Evolutionary conservation across 2,329 filamentous ascomycete species (phyloP), one percentile per base, ranked within the genome.

Genomic region (Eutypella sp.): DNA sequence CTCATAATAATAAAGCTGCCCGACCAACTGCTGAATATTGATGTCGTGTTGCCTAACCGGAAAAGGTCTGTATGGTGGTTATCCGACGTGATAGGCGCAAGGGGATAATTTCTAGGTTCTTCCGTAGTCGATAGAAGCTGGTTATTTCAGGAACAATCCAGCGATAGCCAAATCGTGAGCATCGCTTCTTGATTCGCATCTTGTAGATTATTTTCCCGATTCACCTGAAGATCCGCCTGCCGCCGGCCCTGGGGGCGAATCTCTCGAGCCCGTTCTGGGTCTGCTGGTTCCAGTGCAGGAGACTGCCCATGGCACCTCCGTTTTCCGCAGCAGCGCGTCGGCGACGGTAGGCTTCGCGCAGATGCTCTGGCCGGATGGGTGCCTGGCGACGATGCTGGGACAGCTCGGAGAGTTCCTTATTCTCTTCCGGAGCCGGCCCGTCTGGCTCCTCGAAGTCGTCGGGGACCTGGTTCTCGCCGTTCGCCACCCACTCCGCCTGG

Each of bases 351-450:
- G 87, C 85, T 63, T 91, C 87, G 18, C 85, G 73, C 39, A 92
- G 64, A 64, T 91, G 87, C 49, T 89, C 87, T 0, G 87, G 85
- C 22, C 84, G 77, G 40, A 92, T 61, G 1, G 87, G 85, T 0
- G 75, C 79, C 31, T 74, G 70, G 34, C 67, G 64, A 4, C 60
- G 62, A 39, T 69, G 62, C 33, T 64, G 60, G 6, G 67, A 61
- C 18, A 63, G 51, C 46, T 57, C 68, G 52, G 57, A 65, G 38
- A 51, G 54, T 2, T 58, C 56, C 45, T 68, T 60, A 11, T 68
- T 58, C 31, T 68, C 63, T 41, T 65, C n/a, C n/a, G n/a, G n/a
- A n/a, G n/a, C n/a, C n/a, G n/a, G n/a, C n/a, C n/a, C n/a, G n/a
- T n/a, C n/a, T n/a, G n/a, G n/a, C n/a, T n/a, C 59, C 40, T 59